Evolutionary conservation across 1,284 basidiomycete genomes (phyloP).

Genomic region (Leccinum holopus): DNA sequence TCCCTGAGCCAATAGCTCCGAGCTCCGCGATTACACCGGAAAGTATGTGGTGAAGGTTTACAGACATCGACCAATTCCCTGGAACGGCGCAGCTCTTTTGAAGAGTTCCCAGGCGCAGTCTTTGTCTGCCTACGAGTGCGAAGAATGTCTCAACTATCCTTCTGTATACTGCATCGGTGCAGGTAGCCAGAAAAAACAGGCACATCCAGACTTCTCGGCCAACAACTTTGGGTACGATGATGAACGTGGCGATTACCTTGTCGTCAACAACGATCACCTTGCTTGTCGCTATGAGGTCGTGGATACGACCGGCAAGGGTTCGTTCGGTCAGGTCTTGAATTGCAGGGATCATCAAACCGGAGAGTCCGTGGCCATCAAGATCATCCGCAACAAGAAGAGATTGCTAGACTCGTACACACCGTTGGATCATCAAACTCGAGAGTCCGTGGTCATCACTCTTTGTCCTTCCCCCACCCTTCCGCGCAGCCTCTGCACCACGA

Average conservation of each 20-base stretch:
- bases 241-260: constrained; percentile 95
- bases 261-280: constrained; percentile 90
- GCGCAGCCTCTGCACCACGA: too few relatives aligned
- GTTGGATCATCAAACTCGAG: too few relatives aligned
- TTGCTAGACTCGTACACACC: too few relatives aligned
- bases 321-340: constrained; percentile 96
- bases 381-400: constrained; percentile 96
- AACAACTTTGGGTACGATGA: constrained; percentile 99
- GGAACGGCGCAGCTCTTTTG: constrained; percentile 50
- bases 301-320: constrained; percentile 94
- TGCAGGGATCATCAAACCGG: constrained; percentile 98
- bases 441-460: too few relatives aligned
- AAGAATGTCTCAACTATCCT: constrained; percentile 89
- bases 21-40: constrained; percentile 67
- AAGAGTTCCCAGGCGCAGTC: constrained; percentile 60
- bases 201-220: constrained; percentile 66
- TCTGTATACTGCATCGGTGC: constrained; percentile 85
- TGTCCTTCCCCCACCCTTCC: too few relatives aligned
- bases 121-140: constrained; percentile 84
- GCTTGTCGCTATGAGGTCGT: constrained; percentile 95
- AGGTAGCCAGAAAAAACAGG: constrained; percentile 77
- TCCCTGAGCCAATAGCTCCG: constrained; percentile 87
- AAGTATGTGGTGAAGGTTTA: constrained; percentile 48
- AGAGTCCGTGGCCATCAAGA: constrained; percentile 96
- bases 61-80: constrained; percentile 7